Evolutionary conservation across 2,329 filamentous ascomycete genomes (phyloP).

Genomic region (Immersiporthe knoxdaviesiana): DNA sequence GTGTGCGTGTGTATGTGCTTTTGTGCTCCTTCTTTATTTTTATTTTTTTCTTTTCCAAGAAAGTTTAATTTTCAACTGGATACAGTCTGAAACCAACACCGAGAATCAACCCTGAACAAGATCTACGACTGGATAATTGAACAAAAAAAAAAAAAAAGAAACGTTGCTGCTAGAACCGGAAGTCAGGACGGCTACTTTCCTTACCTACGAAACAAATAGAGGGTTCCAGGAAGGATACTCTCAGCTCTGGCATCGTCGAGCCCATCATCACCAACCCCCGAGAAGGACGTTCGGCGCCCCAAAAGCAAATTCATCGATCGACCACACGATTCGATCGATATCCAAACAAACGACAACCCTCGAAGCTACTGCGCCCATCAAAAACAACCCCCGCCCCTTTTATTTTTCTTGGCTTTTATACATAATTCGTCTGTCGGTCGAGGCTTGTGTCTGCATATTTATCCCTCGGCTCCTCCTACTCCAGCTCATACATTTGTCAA

Average conservation of each 20-base stretch:
- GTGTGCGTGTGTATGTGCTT: neutral
- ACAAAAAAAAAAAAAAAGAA: no score
- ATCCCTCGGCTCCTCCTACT: neutral
- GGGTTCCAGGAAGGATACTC: neutral
- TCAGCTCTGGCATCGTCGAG: neutral
- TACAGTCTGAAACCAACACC: neutral
- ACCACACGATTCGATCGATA: neutral
- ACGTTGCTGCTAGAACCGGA: neutral
- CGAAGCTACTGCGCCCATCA: neutral
- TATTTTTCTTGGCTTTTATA: neutral
- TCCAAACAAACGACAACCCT: neutral
- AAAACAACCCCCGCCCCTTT: neutral
- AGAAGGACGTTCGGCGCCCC: neutral
- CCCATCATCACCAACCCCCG: neutral
- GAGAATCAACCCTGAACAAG: neutral
- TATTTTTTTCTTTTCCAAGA: neutral
- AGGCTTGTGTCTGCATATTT: neutral
- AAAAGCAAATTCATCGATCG: neutral
- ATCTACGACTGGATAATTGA: neutral
- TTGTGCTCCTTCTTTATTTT: neutral
- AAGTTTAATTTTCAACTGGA: neutral
- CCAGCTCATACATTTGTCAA: neutral
- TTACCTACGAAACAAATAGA: neutral
- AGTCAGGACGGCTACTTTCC: neutral
- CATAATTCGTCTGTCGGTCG: neutral